Conservation (phyloP, 2,329 filamentous ascomycete genomes). For the Exophiala sp. region DNA sequence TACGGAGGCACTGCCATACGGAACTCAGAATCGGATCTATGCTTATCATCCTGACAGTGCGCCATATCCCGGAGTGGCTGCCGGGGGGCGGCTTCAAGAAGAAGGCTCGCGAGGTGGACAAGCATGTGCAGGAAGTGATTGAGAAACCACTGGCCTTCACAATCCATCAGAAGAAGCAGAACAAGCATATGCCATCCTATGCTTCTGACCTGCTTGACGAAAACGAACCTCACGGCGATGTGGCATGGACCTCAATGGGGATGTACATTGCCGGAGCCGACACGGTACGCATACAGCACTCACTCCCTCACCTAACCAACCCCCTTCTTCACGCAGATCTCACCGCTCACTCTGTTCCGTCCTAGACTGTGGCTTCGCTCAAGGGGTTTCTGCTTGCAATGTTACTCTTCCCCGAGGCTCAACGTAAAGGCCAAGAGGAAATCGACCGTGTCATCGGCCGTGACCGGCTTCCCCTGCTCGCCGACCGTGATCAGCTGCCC, state of each 20-base stretch:
- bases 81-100: constrained; percentile 44
- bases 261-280: constrained; percentile 42
- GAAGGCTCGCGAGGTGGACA: constrained; percentile 37
- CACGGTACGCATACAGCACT: constrained; percentile 29
- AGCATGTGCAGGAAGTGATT: constrained; percentile 31
- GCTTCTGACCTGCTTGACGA: constrained; percentile 39
- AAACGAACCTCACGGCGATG: constrained; percentile 32
- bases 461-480: constrained; percentile 34
- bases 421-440: constrained; percentile 41
- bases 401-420: constrained; percentile 46
- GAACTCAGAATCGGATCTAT: too few relatives aligned
- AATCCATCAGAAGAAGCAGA: constrained; percentile 36
- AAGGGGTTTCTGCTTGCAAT: constrained; percentile 48
- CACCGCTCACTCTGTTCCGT: neutral
- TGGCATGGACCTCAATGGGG: constrained; percentile 41
- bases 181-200: constrained; percentile 35
- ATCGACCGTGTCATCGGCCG: constrained; percentile 40
- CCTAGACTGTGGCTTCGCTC: constrained; percentile 38
- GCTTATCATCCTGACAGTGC: constrained; percentile 23
- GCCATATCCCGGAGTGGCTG: constrained; percentile 41
- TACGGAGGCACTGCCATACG: neutral
- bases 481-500: constrained; percentile 36
- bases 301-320: too few relatives aligned
- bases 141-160: constrained; percentile 43
- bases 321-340: too few relatives aligned